Percentiles rank a stretch among this genome's conserved stretches.
These are phyloP conservation scores for Rhynchosporium agropyri DNA, from an alignment of 2,329 filamentous ascomycete genomes.

Conservation along the genomic window DNA sequence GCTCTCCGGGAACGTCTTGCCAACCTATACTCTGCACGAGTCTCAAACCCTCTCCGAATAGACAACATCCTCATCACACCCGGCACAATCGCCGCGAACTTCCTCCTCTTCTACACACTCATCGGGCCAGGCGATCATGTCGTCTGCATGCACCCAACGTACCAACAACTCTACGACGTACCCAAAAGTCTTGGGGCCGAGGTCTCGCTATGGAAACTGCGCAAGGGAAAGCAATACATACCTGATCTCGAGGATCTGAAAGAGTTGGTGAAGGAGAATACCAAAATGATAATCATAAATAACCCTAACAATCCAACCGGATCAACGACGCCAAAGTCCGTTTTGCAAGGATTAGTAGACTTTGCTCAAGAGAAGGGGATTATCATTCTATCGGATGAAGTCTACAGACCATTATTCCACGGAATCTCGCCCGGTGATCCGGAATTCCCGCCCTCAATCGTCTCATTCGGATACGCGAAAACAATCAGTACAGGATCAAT, in stretches of 20 bases:
- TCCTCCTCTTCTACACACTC: conserved; percentile 74
- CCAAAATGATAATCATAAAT: conserved; percentile 70
- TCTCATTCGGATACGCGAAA: conserved; percentile 72
- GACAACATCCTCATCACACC: conserved; percentile 76
- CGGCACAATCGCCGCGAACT: conserved; percentile 85
- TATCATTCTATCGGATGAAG: conserved; percentile 75
- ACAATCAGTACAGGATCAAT: conserved; percentile 77
- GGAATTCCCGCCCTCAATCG: conserved; percentile 66
- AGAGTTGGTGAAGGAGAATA: conserved; percentile 65
- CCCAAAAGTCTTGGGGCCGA: conserved; percentile 75
- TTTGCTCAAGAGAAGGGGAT: conserved; percentile 66
- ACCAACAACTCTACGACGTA: conserved; percentile 80
- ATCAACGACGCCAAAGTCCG: conserved; percentile 62
- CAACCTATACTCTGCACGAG: conserved; percentile 62
- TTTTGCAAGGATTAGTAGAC: conserved; percentile 63
- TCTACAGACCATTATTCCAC: conserved; percentile 83
- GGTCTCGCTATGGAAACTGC: conserved; percentile 75
- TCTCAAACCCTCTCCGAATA: conserved; percentile 48
- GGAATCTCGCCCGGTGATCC: conserved; percentile 37
- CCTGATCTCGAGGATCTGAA: conserved; percentile 69
- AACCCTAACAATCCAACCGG: conserved; percentile 87
- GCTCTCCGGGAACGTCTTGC: conserved; percentile 66
- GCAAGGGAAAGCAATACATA: conserved; percentile 64
- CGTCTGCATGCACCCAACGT: conserved; percentile 84
- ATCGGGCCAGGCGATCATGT: conserved; percentile 78